Evolutionary conservation across 306 rosid species (phyloP), one percentile per base, ranked within the genome.

Genomic region (Lotus japonicus): DNA sequence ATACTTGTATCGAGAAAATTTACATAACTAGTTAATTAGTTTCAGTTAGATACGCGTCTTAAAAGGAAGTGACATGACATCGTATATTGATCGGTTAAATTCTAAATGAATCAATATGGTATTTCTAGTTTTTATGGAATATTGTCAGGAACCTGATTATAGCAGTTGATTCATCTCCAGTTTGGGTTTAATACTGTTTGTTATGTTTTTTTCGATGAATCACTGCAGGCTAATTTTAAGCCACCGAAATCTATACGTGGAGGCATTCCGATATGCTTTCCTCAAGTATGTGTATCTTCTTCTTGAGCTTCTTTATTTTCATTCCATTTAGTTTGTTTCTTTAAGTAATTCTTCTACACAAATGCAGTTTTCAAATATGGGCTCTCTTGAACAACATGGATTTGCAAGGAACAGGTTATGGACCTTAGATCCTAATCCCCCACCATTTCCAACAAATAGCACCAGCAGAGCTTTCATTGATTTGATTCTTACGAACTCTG

Each of bases 241-340:
- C 89, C 92, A 81, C 89, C 95, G 10, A 90, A 74, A 73, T 50
- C 97, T 23, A 84, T 90, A 49, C 89, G 90, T 8, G 97, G 97
- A 17, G 97, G 97, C 49, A 90, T 90, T 77, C 90, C 87, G 3
- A 72, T 88, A 59, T 86, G 92, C 44, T 90, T 90, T 78, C 97
- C 95, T 16, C 92, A 90, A 76, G 95, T 90, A 83, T 1, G 87
- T 79, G 38, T 43, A 8, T 80, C 58, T 58, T 80, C 58, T 58
- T 74, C 76, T 72, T 4, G 36, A 9, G 13, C 23, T 68, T 64
- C 9, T 11, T 5, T 45, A 42, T 36, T 14, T 57, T 43, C 12
- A 21, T 61, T 53, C 41, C 63, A 49, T 52, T 65, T 64, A 10
- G 38, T 54, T 57, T 54, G 18, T 16, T 43, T 55, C 53, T 49